A percentile compares a stretch with the other conserved stretches of the same genome.
phyloP scores from a whole-genome alignment of 1,284 basidiomycete species.

The Ganoderma lingzhi region DNA sequence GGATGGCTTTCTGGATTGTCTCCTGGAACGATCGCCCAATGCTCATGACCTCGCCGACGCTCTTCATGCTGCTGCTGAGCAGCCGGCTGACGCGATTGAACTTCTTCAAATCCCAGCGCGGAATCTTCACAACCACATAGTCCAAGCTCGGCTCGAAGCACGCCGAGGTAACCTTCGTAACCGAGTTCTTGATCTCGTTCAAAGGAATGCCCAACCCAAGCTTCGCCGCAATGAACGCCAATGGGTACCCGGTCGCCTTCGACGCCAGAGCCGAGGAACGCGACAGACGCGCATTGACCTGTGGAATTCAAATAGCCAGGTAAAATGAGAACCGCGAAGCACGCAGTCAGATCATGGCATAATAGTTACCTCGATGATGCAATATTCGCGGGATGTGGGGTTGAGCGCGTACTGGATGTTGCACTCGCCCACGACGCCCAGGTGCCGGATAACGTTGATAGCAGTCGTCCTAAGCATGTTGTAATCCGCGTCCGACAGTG shows the following conservation, averaged over 20 bases:
- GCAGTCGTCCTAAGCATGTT: conserved; percentile 99
- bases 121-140: conserved; percentile 98
- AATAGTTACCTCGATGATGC: conserved; percentile 88
- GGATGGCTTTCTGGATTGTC: conserved; percentile 97
- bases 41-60: conserved; percentile 99
- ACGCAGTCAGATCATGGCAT: not conserved
- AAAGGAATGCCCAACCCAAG: conserved; percentile 96
- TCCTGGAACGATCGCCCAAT: conserved; percentile 99
- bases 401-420: conserved; percentile 99
- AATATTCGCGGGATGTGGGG: conserved; percentile 95
- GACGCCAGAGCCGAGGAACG: conserved; percentile 98
- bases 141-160: conserved; percentile 99
- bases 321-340: not conserved
- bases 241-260: conserved; percentile 98
- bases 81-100: conserved; percentile 91
- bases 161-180: conserved; percentile 95
- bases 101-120: conserved; percentile 99
- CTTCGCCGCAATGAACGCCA: conserved; percentile 99
- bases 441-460: conserved; percentile 96
- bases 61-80: conserved; percentile 97
- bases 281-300: conserved; percentile 99
- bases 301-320: not conserved
- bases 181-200: conserved; percentile 97
- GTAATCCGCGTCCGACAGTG: conserved; percentile 96
- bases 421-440: conserved; percentile 98